Evolutionary conservation across 2,329 filamentous ascomycete species (phyloP), one percentile per base, ranked within the genome.

Genomic region (Ceratocystiopsis sp.): DNA sequence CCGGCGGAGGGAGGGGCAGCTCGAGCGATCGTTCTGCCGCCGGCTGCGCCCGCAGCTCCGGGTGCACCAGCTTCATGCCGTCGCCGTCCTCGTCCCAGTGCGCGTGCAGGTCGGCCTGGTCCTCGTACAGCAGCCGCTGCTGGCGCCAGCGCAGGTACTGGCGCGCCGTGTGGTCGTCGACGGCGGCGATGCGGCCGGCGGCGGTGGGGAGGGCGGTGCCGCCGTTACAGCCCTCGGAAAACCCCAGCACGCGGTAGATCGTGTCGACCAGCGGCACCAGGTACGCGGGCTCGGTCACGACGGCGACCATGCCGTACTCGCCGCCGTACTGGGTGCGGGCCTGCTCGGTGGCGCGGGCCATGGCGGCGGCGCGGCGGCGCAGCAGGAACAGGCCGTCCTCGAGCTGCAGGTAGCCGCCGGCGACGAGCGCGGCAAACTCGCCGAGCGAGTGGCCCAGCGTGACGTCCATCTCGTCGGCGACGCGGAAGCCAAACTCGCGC

Each of bases 291-390:
- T 95, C 86, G 46, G 85, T 93, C 9, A 96, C 80, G 12, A 95
- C 66, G 5, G 89, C 89, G 19, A 95, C 78, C 89, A 96, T 96
- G 55, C 89, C 89, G 55, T 93, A 91, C 52, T 86, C 82, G 50
- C 83, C 82, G 44, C 83, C 83, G 49, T 78, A 76, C 48, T 73
- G 62, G 47, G 75, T 68, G 13, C 71, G 66, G 5, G 84, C 83
- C 19, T 70, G 65, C 51, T 64, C 64, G 9, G 83, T 86, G 52
- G 84, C 87, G 38, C 77, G 69, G 4, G 80, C 77, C 85, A 95
- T 93, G 50, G 80, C 75, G 56, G 86, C 80, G 41, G 84, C 89
- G 38, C 89, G 75, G 52, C 71, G 71, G 46, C 79, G 73, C 42
- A 93, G 82, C 56, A 95, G 68, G 51, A 71, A 73, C 48, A 95